Percentiles rank a stretch among this genome's conserved stretches.
These are phyloP conservation scores for Fusarium globosum DNA, from an alignment of 2,329 filamentous ascomycete species.

Conservation along the genomic window DNA sequence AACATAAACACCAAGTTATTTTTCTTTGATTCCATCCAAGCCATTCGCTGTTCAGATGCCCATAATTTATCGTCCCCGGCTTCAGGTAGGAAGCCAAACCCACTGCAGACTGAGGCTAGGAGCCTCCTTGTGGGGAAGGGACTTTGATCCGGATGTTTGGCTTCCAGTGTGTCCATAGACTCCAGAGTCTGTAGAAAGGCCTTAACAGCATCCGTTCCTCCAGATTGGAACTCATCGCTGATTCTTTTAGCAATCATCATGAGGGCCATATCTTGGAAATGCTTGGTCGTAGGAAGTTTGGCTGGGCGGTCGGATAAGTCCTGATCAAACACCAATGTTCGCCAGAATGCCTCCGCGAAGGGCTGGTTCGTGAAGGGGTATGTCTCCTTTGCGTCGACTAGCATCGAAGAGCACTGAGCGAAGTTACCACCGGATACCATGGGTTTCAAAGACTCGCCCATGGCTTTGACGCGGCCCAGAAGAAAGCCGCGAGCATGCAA, in stretches of 20 bases:
- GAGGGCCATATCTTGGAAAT: not conserved
- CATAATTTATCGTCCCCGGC: not conserved
- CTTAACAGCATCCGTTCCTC: not conserved
- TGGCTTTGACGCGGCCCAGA: not conserved
- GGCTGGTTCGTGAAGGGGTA: not conserved
- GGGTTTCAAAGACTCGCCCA: not conserved
- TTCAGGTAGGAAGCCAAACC: not conserved
- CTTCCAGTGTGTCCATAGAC: not conserved
- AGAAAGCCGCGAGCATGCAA: not conserved
- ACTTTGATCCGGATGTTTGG: not conserved
- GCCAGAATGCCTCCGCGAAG: not conserved
- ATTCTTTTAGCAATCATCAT: not conserved
- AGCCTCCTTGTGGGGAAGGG: not conserved
- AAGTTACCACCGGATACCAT: fast-evolving
- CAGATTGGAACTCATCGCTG: not conserved
- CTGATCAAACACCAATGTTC: not conserved
- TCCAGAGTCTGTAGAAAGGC: not conserved
- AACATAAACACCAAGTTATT: not conserved
- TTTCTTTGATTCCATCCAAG: not conserved
- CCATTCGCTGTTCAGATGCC: not conserved
- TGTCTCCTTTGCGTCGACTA: not conserved
- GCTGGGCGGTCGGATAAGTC: not conserved
- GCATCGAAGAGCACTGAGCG: not conserved
- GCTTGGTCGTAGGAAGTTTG: not conserved
- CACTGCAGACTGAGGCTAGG: not conserved